Evolutionary conservation across 192 early-diverging fungal species (phyloP), one percentile per base, ranked within the genome.

Genomic region (Backusella morwellensis): DNA sequence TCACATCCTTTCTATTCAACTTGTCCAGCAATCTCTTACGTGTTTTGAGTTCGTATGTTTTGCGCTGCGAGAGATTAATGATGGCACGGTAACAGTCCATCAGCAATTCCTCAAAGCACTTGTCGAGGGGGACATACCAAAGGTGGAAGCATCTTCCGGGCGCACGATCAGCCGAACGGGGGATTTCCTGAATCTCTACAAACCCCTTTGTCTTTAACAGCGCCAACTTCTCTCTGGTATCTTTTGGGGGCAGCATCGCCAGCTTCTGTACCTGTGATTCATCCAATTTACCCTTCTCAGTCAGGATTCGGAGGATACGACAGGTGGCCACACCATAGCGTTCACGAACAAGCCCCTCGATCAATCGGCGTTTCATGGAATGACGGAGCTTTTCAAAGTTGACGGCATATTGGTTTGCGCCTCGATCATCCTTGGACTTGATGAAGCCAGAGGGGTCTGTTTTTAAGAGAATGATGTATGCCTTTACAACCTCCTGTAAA

Each of bases 111-210:
- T 82, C 77, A 47, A 85, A 85, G 69, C 86, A 84, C 66, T 86
- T 83, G 8, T 83, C 74, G n/a, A 88, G 66, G 35, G 86, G 84
- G 34, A 92, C 85, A 52, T 89, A 88, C 88, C 91, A 93, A 38
- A 95, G 84, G 63, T 91, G 93, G 75, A 89, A 90, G 38, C 90
- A 93, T 78, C 91, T 87, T 74, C 91, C 90, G 8, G 93, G 93
- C 9, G 91, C 86, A 75, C 92, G 89, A 72, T 95, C 93, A 1
- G 89, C 86, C 0, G 91, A 85, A 68, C 89, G 88, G 40, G 93
- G 91, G 44, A 95, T 89, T 79, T 95, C 93, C 21, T 83, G 84
- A 59, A 85, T 78, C 47, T 85, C 79, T 1, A 81, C 68, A 75
- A 81, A 83, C 0, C 88, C 87, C 12, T 82, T 78, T n/a, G 80